Evolutionary conservation across 2,329 filamentous ascomycete species (phyloP), one percentile per base, ranked within the genome.

Genomic region (Ophiostoma pallidulum): DNA sequence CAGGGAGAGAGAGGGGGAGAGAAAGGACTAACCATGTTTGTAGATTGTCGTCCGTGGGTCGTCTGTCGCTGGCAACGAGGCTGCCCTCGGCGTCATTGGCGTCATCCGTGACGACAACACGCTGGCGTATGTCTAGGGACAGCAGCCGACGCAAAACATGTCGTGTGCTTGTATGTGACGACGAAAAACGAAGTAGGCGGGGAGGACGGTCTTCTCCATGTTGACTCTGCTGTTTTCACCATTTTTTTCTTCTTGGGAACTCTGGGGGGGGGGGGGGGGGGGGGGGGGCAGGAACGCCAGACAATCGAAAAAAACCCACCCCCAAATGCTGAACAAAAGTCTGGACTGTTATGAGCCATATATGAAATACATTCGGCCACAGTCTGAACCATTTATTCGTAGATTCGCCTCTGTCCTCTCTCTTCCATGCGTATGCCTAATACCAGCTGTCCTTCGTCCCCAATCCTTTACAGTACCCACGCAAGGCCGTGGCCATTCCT

Each of bases 1-100:
- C n/a, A n/a, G n/a, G n/a, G n/a, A n/a, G n/a, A n/a, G n/a, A n/a
- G n/a, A n/a, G n/a, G n/a, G n/a, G n/a, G 38, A 56, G 38, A 9
- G 19, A 10, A 10, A 20, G 39, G 10, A 12, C 35, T 42, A 41
- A 45, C 43, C n/a, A 4, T n/a, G 47, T 24, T 19, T 22, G 6
- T 48, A 88, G 78, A 79, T 94, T 56, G 68, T 82, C 32, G 84
- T 84, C 4, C 73, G 73, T 29, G 88, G 88, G 1, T 85, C 86
- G 12, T 79, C 80, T 38, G 87, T 94, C 13, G 77, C 79, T 44
- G 83, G 81, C 36, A 75, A 72, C 7, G 78, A 85, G 63, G 75
- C 76, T 1, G 70, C 71, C 7, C 63, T 91, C 24, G 80, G 82
- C 4, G 72, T 83, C 10, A 65, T 74, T 41, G 86, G 78, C 32